Base-by-base conservation (phyloP, 257 asterid genomes). In the Solanum chiquidenum region DNA sequence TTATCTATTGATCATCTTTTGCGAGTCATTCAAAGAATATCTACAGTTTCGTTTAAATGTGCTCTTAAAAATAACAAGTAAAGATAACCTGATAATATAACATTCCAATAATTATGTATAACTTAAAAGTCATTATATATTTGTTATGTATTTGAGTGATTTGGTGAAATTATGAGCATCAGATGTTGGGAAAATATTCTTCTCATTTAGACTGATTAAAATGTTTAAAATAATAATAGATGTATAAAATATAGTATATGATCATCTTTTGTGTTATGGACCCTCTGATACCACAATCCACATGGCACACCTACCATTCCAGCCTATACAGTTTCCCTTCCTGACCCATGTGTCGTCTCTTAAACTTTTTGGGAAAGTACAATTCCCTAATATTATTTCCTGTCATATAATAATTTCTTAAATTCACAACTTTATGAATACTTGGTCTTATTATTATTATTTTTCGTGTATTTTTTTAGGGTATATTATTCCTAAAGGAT, bases 401-500 rank as follows among this genome's bases (percentile, higher is more conserved):
- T 46, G 44, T 79, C 84, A 79, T 40, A 4, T 38, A n/a, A 55
- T 55, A 20, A 55, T 18, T 55, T 2, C 62, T 6, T 16, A 6
- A 52, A 9, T 35, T 37, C 37, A 25, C 9, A 9, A 9, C 31
- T 72, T 75, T 75, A 2, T 74, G 82, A 35, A 40, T 77, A 12
- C 25, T 42, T 42, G 62, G 14, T 77, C 86, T 85, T 3, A 33
- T 62, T 5, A 6, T 66, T 18, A 1, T 29, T 72, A 1, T 11
- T 8, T 87, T 55, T 23, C 74, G 27, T 58, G 18, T 84, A 23
- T 35, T 12, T 14, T 86, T 90, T 62, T 98, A 97, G 99, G 99
- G 21, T 97, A 94, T 86, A 76, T 91, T 42, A 93, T 97, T 88
- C 98, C 99, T 25, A 89, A 92, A 88, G 99, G 98, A 87, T 97